Evolutionary conservation across 1,284 basidiomycete species (phyloP).

Genomic region (Athelia psychrophila): DNA sequence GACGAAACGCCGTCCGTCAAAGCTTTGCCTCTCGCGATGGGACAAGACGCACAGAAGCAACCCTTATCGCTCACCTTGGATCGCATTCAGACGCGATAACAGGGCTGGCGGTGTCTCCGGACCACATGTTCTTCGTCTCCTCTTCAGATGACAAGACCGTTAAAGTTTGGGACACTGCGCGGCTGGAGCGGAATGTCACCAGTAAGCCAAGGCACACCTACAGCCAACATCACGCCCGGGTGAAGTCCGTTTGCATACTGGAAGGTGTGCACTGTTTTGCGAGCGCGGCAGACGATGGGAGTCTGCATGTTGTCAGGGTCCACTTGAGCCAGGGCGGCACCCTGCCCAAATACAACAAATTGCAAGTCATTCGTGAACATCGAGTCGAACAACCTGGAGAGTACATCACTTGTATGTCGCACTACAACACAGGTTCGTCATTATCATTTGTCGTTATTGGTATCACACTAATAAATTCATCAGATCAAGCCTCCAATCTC

Average conservation of each 20-base stretch:
- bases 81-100: conserved; percentile 64
- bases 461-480: neutral
- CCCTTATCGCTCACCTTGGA: conserved; percentile 81
- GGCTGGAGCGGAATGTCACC: conserved; percentile 77
- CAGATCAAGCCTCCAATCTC: conserved; percentile 72
- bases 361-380: conserved; percentile 78
- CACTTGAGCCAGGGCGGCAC: conserved; percentile 63
- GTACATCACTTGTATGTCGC: conserved; percentile 74
- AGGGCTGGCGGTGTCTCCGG: conserved; percentile 84
- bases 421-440: conserved; percentile 68
- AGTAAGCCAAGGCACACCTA: conserved; percentile 78
- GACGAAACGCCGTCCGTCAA: conserved; percentile 67
- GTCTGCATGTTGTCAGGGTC: conserved; percentile 80
- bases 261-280: conserved; percentile 88
- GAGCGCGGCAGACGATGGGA: conserved; percentile 84
- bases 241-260: conserved; percentile 80
- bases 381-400: conserved; percentile 67
- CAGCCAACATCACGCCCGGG: conserved; percentile 73
- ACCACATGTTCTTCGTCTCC: conserved; percentile 93
- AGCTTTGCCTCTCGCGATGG: conserved; percentile 59
- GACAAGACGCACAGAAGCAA: conserved; percentile 63
- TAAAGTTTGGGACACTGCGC: conserved; percentile 81
- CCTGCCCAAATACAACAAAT: conserved; percentile 75
- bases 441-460: conserved; percentile 1
- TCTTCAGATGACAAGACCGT: conserved; percentile 84